Evolutionary conservation across 2,329 filamentous ascomycete species (phyloP), one percentile per base, ranked within the genome.

Genomic region (Phoma sp.): DNA sequence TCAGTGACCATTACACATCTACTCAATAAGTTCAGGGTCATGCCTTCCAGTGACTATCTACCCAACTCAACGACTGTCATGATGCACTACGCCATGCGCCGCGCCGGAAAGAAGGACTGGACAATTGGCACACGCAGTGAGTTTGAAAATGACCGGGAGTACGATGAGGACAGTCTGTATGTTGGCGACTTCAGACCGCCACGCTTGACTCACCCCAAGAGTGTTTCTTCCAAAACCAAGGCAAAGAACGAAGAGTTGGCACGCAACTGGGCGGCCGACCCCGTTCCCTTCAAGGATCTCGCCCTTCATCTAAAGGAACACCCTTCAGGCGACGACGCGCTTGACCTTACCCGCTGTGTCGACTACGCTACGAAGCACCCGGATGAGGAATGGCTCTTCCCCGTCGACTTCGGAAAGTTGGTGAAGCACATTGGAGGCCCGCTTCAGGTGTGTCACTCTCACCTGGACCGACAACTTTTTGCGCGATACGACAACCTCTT

Each of bases 311-410:
- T 72, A 18, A 65, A 66, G 38, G 28, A 57, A 30, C 60, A 67
- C 5, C 69, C 68, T 4, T 42, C 42, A 0, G 65, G 62, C 3
- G 10, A 47, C 20, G 69, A 72, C 34, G 67, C 67, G 1, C 60
- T 72, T 5, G 69, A 73, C 18, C 60, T 73, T 17, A 61, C 66
- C 1, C 64, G 66, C 14, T 68, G 64, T 30, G 60, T 72, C 2
- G n/a, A 56, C 10, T 63, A 70, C 34, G 56, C 60, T 32, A 2
- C 67, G 4, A 34, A 61, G 10, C 53, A 72, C 26, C 42, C 47
- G 5, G 34, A 66, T 1, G 65, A 71, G 34, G 21, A 53, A 7
- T 72, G 67, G 67, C 33, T 55, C 2, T 72, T 66, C 14, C 69
- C 67, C 2, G 47, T 33, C 0, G 65, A 72, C 18, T 71, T 64